Evolutionary conservation across 352 stramenopile species (phyloP), one percentile per base, ranked within the genome.

Genomic region (Globisporangium takayamanum): DNA sequence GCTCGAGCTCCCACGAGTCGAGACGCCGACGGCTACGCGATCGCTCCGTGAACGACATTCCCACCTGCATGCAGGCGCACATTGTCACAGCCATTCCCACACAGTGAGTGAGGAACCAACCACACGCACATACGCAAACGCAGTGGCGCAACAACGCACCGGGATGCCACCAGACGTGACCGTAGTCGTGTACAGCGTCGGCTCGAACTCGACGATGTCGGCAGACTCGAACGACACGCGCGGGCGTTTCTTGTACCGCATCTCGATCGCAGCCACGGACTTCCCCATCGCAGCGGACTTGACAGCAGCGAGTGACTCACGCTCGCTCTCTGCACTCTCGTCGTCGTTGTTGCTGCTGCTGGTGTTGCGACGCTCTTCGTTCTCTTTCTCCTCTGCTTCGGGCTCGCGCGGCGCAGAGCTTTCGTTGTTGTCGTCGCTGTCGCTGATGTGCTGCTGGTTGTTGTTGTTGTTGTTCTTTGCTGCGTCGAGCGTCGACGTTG

Each of bases 201-300:
- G 83, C 63, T 93, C 83, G 42, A 93, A 93, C 69, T 93, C 83
- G 49, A 91, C 80, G 42, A 93, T 91, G n/a, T 93, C 83, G 1
- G 83, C 83, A 12, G 74, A 73, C 66, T 93, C 83, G 60, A 93
- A 93, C 4, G 60, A 78, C 47, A 93, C 83, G 53, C 79, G 78
- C 22, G 74, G 70, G 20, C 78, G 73, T 57, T 90, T 90, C 57
- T 89, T 87, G 50, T 61, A 54, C 12, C 76, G 77, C 55, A 53
- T 67, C 53, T 82, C 68, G 10, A 51, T 37, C 4, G 45, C 25
- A 15, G 12, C 39, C 28, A 41, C 51, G 49, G 28, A 62, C 53
- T 56, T 66, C 41, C 18, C 30, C 16, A 6, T 45, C 41, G 6
- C 41, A 45, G 41, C 52, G 25, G 53, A 44, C 12, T 28, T 25